These are phyloP conservation scores for Neofusicoccum sp. DNA, from an alignment of 2,329 filamentous ascomycete genomes.

Conservation along the genomic window DNA sequence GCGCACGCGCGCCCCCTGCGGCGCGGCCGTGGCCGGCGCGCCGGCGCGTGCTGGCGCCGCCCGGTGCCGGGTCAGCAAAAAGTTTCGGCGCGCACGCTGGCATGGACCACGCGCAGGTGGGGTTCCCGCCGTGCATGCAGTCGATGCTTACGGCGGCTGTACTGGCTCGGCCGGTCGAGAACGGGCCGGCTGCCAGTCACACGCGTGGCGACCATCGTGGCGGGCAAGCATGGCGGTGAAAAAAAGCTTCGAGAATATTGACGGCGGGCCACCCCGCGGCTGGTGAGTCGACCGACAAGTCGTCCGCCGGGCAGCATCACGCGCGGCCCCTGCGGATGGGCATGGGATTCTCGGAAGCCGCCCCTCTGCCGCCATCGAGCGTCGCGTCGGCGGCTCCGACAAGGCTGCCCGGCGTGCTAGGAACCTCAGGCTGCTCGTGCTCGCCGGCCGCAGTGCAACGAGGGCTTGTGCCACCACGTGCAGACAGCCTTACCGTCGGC, in stretches of 20 bases:
- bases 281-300: no score
- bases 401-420: no score
- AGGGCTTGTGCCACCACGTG: slow-evolving; percentile 9
- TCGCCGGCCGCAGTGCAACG: neutral
- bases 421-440: neutral
- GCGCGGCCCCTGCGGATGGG: no score
- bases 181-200: slow-evolving; percentile 13
- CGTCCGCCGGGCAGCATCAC: no score
- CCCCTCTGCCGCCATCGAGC: neutral
- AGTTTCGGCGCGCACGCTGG: neutral
- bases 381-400: neutral
- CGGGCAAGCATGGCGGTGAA: slow-evolving; percentile 4
- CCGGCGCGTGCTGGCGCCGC: neutral
- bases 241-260: slow-evolving; percentile 11
- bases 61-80: neutral
- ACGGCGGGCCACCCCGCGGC: neutral
- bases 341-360: no score
- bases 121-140: neutral
- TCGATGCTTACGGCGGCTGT: neutral
- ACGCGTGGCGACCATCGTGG: slow-evolving; percentile 8
- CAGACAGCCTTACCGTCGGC: neutral
- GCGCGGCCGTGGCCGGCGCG: no score
- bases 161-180: slow-evolving; percentile 13
- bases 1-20: no score
- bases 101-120: slow-evolving; percentile 1